Conservation (phyloP, 345 rosid genomes). For the Syzygium oleosum region DNA sequence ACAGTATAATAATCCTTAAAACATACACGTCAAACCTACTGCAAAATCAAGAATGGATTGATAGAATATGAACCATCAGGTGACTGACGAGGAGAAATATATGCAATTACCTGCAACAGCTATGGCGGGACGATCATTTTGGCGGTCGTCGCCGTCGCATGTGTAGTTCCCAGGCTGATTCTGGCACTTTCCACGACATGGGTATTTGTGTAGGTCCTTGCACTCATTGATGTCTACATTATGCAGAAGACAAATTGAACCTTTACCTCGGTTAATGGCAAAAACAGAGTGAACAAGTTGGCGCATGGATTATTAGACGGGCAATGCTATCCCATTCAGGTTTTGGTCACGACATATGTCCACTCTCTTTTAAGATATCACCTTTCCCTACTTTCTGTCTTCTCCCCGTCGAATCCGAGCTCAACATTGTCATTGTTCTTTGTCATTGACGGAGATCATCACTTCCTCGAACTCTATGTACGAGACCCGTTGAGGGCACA, state of each 20-base stretch:
- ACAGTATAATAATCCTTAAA: neutral
- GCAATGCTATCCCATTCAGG: neutral
- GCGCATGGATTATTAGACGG: neutral
- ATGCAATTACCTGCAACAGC: neutral
- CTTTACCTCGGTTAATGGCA: neutral
- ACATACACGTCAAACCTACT: neutral
- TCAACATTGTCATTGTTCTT: neutral
- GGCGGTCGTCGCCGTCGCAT: no score
- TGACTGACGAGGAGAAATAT: no score
- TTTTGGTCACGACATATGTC: neutral
- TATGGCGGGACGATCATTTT: accelerated
- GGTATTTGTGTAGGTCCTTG: accelerated
- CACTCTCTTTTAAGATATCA: neutral
- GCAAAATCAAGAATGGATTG: no score
- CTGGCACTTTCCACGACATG: no score
- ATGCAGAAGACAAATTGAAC: neutral
- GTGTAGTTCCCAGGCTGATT: accelerated
- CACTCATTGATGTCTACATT: neutral
- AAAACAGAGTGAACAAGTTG: no score
- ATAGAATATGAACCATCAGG: neutral
- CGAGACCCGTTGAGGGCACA: neutral
- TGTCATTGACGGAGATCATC: neutral
- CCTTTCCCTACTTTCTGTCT: neutral
- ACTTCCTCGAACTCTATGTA: neutral
- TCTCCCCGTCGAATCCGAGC: neutral